Base-by-base conservation (phyloP, 768 basidiomycete species). In the Trametes maxima region DNA sequence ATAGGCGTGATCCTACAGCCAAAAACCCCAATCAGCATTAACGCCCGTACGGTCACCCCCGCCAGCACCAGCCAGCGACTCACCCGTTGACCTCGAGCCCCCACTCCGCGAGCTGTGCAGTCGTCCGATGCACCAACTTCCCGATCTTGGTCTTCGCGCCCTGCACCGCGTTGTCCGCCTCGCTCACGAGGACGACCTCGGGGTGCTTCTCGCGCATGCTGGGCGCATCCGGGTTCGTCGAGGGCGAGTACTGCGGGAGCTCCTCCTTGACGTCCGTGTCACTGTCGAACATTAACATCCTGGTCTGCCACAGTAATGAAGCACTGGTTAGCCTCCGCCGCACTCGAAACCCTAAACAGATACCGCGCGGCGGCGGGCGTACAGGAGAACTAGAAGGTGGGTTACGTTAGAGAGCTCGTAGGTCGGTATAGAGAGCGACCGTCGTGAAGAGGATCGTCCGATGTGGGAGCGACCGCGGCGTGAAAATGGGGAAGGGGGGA, bases 1-100 rank as follows among this genome's bases (percentile, higher is more conserved):
- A 83, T 79, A 2, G 88, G 88, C n/a, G 77, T 69, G 22, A 84
- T 88, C 0, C 87, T 86, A 21, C 8, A 11, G n/a, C n/a, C n/a
- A n/a, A n/a, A 1, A 49, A 25, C 33, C 2, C 28, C 28, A 8
- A 14, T 4, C 46, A 33, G 11, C 35, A 37, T 33, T 46, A 25
- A 16, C 44, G 44, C 33, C 3, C 16, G 5, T 21, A 45, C n/a
- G n/a, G 35, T 42, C 40, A 10, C 42, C 5, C 42, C 14, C 37
- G 7, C 37, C 14, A 39, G 7, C 10, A n/a, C 42, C 42, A n/a
- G 10, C 14, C 28, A 2, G 24, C 4, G n/a, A 62, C 70, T 56
- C 61, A 69, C 69, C 67, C 65, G 36, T 72, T 65, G 16, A 66
- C 64, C 48, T 72, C 70, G 13, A 70, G 19, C 3, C 68, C 69